Conservation (phyloP, 2,329 filamentous ascomycete species). For the Epichloe gansuensis region DNA sequence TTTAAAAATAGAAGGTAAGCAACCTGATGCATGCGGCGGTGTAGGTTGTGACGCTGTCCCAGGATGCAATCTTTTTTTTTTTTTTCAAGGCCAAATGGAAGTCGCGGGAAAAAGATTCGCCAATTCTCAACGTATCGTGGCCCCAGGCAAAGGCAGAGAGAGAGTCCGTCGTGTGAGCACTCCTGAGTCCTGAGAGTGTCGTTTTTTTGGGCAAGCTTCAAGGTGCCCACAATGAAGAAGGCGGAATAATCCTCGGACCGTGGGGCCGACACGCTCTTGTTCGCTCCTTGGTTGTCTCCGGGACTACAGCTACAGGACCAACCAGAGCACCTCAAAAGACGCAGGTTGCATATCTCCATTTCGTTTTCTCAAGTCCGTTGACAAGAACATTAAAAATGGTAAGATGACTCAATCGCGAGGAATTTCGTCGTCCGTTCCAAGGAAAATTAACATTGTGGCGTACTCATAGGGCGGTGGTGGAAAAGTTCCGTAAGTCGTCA, state of each 20-base stretch:
- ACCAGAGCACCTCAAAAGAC: constrained; percentile 10
- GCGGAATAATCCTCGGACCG: constrained; percentile 4
- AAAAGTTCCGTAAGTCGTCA: constrained; percentile 39
- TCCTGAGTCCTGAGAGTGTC: neutral
- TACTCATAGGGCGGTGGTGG: constrained; percentile 63
- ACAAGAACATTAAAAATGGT: constrained; percentile 44
- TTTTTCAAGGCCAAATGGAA: neutral
- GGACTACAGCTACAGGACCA: neutral
- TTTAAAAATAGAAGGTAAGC: no score
- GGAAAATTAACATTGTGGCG: neutral
- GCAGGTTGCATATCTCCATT: constrained; percentile 18
- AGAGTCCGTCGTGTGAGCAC: constrained; percentile 8
- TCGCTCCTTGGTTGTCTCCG: neutral
- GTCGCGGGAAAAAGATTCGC: neutral
- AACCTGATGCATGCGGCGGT: neutral
- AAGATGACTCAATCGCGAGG: constrained; percentile 12
- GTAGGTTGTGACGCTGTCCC: neutral
- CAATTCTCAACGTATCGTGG: neutral
- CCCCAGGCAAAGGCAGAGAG: neutral
- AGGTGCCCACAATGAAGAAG: neutral
- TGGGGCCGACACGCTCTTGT: neutral
- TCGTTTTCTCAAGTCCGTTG: constrained; percentile 18
- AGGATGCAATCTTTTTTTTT: neutral
- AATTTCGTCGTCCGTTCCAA: neutral
- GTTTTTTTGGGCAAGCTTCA: neutral